Conservation (phyloP, 1,284 basidiomycete species). For the Serendipita sp. region DNA sequence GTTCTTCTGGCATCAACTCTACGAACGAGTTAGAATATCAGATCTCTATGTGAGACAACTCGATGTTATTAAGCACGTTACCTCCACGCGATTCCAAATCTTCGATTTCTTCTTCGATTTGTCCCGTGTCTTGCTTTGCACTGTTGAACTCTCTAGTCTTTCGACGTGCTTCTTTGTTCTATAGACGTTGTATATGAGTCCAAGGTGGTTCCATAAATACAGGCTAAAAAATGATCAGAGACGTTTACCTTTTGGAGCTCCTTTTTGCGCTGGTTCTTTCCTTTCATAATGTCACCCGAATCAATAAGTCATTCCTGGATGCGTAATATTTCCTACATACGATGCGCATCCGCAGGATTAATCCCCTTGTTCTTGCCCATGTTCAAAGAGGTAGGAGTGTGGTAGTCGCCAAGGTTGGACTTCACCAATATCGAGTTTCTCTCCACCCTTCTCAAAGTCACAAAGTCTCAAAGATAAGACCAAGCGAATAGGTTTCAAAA, state of each 20-base stretch:
- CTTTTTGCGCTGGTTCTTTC: slow-evolving; percentile 76
- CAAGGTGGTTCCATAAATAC: slow-evolving; percentile 8
- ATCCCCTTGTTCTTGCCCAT: slow-evolving; percentile 74
- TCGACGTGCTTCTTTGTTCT: slow-evolving; percentile 74
- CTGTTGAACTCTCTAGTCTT: slow-evolving; percentile 69
- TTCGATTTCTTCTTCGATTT: slow-evolving; percentile 16
- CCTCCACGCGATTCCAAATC: slow-evolving; percentile 9
- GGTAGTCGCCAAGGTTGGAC: too few species aligned
- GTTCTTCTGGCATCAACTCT: slow-evolving; percentile 29
- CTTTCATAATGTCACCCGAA: slow-evolving; percentile 26
- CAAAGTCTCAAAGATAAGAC: too few species aligned
- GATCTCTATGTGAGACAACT: slow-evolving; percentile 8
- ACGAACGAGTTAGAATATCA: background rate
- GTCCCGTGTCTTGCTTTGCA: slow-evolving; percentile 75
- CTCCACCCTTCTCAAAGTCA: too few species aligned
- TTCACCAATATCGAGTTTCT: too few species aligned
- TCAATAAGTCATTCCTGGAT: slow-evolving; percentile 2
- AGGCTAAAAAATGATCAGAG: slow-evolving; percentile 8
- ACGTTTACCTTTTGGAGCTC: slow-evolving; percentile 75
- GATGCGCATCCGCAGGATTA: slow-evolving; percentile 76
- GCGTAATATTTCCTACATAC: slow-evolving; percentile 29
- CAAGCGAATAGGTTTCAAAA: too few species aligned
- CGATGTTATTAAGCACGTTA: background rate
- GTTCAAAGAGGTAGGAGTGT: background rate
- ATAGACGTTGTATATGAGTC: slow-evolving; percentile 15